Evolutionary conservation across 108 stramenopile genomes (phyloP), one percentile per base, ranked within the genome.

Genomic region (Nitzschia palea): DNA sequence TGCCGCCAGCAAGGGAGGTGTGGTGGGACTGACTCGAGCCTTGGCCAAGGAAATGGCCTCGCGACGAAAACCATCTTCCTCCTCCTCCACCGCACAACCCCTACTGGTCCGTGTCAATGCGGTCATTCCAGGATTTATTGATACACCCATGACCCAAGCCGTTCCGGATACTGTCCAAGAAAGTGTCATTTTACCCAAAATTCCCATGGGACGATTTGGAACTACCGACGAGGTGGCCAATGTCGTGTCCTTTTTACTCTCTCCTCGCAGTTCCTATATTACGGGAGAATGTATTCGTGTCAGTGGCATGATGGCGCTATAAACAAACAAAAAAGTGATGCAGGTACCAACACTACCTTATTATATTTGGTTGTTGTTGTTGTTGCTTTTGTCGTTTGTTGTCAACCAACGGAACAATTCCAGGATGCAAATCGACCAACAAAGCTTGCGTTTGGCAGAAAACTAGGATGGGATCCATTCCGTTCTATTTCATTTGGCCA

Each of bases 1-100:
- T 48, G 77, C 86, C n/a, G 89, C 89, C 29, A 87, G 86, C 64
- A 93, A 93, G 65, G 92, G 86, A 20, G 92, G 89, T 3, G 87
- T 93, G 9, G 47, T 86, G 18, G 86, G 84, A 45, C 53, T 93
- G 42, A 87, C 84, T 29, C 43, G 81, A 66, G 65, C 89, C 5
- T 44, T 87, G 29, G 92, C 92, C 31, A 90, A 90, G 66, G 92
- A 90, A 60, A 73, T 86, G 50, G 92, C 92, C 0, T 27, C 34
- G 20, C 60, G 40, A 5, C 58, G 55, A 18, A n/a, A n/a, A n/a
- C n/a, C n/a, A n/a, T n/a, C n/a, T n/a, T n/a, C n/a, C n/a, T n/a
- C n/a, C n/a, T n/a, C n/a, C n/a, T n/a, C n/a, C n/a, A n/a, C n/a
- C n/a, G n/a, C n/a, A n/a, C n/a, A n/a, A n/a, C n/a, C n/a, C n/a